Percentiles rank a stretch among this genome's conserved stretches.
Conservation (phyloP, 805 yeast genomes). For the Candida krabiensis region DNA sequence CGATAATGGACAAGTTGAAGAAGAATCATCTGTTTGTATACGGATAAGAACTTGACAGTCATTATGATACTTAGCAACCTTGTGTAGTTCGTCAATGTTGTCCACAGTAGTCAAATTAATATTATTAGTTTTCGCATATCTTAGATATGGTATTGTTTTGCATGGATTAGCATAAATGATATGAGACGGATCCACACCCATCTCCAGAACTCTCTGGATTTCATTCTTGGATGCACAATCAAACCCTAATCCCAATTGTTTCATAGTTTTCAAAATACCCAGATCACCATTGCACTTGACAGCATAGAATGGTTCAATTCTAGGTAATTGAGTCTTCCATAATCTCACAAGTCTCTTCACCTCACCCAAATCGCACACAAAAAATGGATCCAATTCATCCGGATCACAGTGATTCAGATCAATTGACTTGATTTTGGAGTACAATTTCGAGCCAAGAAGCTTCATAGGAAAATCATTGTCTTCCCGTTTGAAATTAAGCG, state of each 20-base stretch:
- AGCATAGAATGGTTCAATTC: slow-evolving; percentile 87
- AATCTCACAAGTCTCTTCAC: slow-evolving; percentile 57
- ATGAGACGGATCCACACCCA: slow-evolving; percentile 64
- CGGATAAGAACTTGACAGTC: slow-evolving; percentile 70
- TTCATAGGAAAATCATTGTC: slow-evolving; percentile 7
- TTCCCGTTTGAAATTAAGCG: background rate
- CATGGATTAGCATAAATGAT: slow-evolving; percentile 94
- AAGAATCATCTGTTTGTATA: slow-evolving; percentile 84
- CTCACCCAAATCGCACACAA: slow-evolving; percentile 81
- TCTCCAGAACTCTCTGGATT: slow-evolving; percentile 60
- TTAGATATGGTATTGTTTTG: slow-evolving; percentile 78
- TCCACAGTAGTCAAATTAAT: slow-evolving; percentile 86
- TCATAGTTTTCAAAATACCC: slow-evolving; percentile 56
- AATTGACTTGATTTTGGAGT: slow-evolving; percentile 12
- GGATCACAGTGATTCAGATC: slow-evolving; percentile 35
- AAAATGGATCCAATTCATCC: slow-evolving; percentile 84
- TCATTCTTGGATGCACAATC: slow-evolving; percentile 94
- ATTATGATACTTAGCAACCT: slow-evolving; percentile 69
- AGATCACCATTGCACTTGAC: slow-evolving; percentile 88
- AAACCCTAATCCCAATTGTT: slow-evolving; percentile 67
- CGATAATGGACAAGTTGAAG: slow-evolving; percentile 81
- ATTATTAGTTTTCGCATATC: slow-evolving; percentile 58
- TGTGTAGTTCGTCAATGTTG: slow-evolving; percentile 79
- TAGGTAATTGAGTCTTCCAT: slow-evolving; percentile 69
- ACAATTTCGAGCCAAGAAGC: slow-evolving; percentile 12